A percentile compares a stretch with the other conserved stretches of the same genome.
Conservation (phyloP, 2,329 filamentous ascomycete species). For the Lasiodiplodia hormozganensis region DNA sequence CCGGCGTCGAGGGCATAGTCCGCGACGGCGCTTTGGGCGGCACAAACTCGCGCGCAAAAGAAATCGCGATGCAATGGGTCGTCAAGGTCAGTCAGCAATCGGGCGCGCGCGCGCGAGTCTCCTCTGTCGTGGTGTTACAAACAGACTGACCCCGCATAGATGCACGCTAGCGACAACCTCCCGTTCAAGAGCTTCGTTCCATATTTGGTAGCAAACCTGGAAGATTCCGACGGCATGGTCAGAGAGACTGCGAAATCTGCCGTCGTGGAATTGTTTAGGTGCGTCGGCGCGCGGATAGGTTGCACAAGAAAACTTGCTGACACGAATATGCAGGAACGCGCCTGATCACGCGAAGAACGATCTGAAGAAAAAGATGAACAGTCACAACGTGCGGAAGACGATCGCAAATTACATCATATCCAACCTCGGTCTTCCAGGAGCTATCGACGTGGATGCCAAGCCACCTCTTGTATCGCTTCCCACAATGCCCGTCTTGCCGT, state of each 20-base stretch:
- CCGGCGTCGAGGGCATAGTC: conserved; percentile 80
- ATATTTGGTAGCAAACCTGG: conserved; percentile 81
- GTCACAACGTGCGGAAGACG: conserved; percentile 83
- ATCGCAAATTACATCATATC: conserved; percentile 84
- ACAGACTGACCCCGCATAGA: conserved; percentile 55
- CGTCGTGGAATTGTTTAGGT: conserved; percentile 87
- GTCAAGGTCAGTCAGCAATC: conserved; percentile 63
- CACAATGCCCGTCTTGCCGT: conserved; percentile 46
- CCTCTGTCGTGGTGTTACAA: conserved; percentile 32
- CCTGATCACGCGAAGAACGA: conserved; percentile 86
- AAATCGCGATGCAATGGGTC: conserved; percentile 84
- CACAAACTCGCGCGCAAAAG: conserved; percentile 84
- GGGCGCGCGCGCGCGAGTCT: conserved; percentile 2
- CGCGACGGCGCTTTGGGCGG: conserved; percentile 79
- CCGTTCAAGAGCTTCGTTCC: conserved; percentile 86
- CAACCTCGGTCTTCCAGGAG: conserved; percentile 65
- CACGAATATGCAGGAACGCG: conserved; percentile 64
- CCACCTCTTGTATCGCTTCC: conserved; percentile 49
- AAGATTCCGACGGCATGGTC: conserved; percentile 88
- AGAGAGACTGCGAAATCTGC: conserved; percentile 83
- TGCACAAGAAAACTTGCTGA: background rate
- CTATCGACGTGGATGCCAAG: conserved; percentile 40
- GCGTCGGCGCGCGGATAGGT: conserved; percentile 32
- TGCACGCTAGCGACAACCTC: conserved; percentile 80
- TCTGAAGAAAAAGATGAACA: conserved; percentile 83